Evolutionary conservation across 305 asterid species (phyloP).

Genomic region (Fraxinus floribunda): DNA sequence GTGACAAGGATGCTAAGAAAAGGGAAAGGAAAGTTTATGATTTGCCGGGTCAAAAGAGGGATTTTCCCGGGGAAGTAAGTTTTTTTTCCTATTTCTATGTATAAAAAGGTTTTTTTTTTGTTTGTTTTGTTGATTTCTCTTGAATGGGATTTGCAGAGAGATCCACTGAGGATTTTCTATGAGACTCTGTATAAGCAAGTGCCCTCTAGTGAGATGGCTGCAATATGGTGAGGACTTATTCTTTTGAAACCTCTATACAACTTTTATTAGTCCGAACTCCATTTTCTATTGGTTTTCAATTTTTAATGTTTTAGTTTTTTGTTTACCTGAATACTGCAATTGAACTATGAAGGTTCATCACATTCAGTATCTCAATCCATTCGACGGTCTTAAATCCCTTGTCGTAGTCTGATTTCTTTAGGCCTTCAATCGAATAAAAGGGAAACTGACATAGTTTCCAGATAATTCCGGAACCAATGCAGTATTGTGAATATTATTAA

Average conservation of each 20-base stretch:
- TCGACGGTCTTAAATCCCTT: not conserved
- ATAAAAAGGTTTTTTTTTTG: constrained; percentile 20
- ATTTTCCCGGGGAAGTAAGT: constrained; percentile 74
- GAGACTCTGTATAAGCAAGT: constrained; percentile 67
- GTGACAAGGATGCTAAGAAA: constrained; percentile 42
- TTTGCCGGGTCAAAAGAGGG: constrained; percentile 92
- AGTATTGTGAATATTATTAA: not conserved
- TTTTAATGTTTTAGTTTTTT: not conserved
- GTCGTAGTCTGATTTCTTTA: not conserved
- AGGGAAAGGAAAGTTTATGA: constrained; percentile 60
- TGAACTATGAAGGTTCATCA: not conserved
- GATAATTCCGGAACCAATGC: not conserved
- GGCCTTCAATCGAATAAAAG: not conserved
- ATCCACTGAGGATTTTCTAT: constrained; percentile 74
- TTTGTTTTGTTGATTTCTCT: not conserved
- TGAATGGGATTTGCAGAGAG: constrained; percentile 56
- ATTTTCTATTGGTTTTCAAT: not conserved
- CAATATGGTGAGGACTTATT: constrained; percentile 53
- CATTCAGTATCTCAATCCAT: not conserved
- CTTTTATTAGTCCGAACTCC: not conserved
- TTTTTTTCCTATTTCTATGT: not conserved
- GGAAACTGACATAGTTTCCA: not conserved
- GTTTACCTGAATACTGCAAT: not conserved
- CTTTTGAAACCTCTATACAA: not conserved
- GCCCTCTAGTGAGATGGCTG: constrained; percentile 84